Evolutionary conservation across 306 rosid genomes (phyloP).

Genomic region (Quercus dentata): DNA sequence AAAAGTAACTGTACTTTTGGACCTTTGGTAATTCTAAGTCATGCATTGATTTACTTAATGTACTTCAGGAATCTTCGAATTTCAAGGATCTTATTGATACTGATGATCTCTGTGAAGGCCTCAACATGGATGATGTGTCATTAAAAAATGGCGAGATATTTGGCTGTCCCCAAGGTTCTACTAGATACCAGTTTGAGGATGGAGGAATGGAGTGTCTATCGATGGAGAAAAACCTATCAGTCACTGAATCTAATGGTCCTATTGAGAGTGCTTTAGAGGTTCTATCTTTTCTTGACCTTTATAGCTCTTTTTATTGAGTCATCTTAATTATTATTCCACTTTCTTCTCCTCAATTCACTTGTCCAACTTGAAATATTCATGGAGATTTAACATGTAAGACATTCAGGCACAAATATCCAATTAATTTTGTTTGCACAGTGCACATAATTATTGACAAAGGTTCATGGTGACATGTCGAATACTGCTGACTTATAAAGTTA

Average conservation of each 20-base stretch:
- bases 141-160: constrained; percentile 47
- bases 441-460: not conserved
- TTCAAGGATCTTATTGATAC: constrained; percentile 46
- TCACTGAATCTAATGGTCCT: constrained; percentile 52
- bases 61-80: constrained; percentile 44
- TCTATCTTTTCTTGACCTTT: constrained; percentile 6
- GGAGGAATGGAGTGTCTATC: constrained; percentile 56
- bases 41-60: not conserved
- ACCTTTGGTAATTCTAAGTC: not conserved
- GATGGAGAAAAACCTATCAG: constrained; percentile 54
- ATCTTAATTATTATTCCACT: not conserved
- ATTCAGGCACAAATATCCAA: not conserved
- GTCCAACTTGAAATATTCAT: not conserved
- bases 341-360: not conserved
- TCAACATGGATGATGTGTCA: constrained; percentile 44
- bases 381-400: not conserved
- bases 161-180: constrained; percentile 41
- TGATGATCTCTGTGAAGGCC: constrained; percentile 44
- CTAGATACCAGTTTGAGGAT: constrained; percentile 46
- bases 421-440: not conserved
- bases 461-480: not conserved
- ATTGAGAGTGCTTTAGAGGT: constrained; percentile 66
- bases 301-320: constrained; percentile 1
- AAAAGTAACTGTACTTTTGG: not conserved
- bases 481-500: not conserved